phyloP scores from a whole-genome alignment of 2,329 filamentous ascomycete genomes.

The Phyllosticta citriasiana region DNA sequence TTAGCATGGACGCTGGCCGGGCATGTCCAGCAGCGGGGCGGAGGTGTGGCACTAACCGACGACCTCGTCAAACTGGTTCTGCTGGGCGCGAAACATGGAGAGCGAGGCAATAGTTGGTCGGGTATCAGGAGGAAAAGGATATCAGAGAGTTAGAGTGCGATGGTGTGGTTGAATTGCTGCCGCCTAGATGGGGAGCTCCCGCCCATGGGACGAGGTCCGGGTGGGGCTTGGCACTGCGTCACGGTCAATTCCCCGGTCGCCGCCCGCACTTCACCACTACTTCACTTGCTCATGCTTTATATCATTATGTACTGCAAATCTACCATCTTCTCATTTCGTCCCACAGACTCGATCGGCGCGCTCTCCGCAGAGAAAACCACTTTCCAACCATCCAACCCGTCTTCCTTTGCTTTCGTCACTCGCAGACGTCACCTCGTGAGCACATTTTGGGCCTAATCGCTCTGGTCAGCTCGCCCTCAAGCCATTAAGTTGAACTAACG shows the following conservation, averaged over 20 bases:
- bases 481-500: neutral
- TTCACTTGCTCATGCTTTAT: neutral
- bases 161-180: neutral
- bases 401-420: neutral
- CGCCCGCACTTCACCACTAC: neutral
- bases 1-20: neutral
- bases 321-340: neutral
- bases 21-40: neutral
- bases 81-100: conserved; percentile 43
- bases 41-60: conserved; percentile 44
- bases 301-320: neutral
- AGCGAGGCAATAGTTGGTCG: neutral
- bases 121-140: conserved; percentile 2
- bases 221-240: neutral
- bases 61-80: conserved; percentile 61
- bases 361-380: neutral
- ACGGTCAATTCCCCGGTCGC: neutral
- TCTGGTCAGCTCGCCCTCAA: neutral
- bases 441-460: neutral
- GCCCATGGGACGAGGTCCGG: neutral
- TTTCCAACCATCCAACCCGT: neutral
- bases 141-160: neutral
- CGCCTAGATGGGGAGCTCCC: neutral
- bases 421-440: neutral
- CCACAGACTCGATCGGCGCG: neutral